Base-by-base conservation (phyloP, 1,284 basidiomycete species). In the Puccinia horiana region DNA sequence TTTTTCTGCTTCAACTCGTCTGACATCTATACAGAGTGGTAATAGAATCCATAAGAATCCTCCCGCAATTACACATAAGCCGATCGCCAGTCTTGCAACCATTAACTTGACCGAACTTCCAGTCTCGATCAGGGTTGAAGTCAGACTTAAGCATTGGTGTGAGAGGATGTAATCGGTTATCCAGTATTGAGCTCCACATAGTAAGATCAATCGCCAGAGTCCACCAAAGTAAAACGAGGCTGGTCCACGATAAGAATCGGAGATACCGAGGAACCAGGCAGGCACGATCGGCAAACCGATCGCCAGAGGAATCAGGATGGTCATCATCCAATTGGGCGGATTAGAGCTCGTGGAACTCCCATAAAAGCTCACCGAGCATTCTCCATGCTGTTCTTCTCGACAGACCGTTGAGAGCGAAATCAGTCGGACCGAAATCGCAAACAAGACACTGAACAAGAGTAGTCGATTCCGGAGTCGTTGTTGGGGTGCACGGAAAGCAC, bases 371-470 rank as follows among this genome's bases (percentile, higher is more conserved):
- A 94, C 92, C 81, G 90, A 89, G 86, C 96, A 98, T 82, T 87
- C 92, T 0, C 94, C 92, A 69, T 93, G 92, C 87, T 98, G 96
- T 86, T 99, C 97, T 86, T 99, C 97, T 77, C 97, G 89, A 86
- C 96, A 99, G 0, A 96, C 91, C 0, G 94, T 94, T 85, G 92
- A 92, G 79, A 90, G 86, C 0, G 91, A 90, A 86, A 94, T 92
- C 18, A 94, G 85, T 14, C 96, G 91, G 6, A 93, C 89, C 83
- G 92, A 91, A n/a, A 90, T 85, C 0, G 92, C 91, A 83, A 92
- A 92, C 2, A 93, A 85, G 3, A 90, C 84, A 12, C 91, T 90
- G 85, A 94, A 93, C 0, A 90, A 89, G 12, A 95, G 88, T 77
- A 96, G 92, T 54, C 93, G 92, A 79, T 89, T 88, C n/a, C 93